Conservation (phyloP, 2,329 filamentous ascomycete species). For the Neonectria hederae region DNA sequence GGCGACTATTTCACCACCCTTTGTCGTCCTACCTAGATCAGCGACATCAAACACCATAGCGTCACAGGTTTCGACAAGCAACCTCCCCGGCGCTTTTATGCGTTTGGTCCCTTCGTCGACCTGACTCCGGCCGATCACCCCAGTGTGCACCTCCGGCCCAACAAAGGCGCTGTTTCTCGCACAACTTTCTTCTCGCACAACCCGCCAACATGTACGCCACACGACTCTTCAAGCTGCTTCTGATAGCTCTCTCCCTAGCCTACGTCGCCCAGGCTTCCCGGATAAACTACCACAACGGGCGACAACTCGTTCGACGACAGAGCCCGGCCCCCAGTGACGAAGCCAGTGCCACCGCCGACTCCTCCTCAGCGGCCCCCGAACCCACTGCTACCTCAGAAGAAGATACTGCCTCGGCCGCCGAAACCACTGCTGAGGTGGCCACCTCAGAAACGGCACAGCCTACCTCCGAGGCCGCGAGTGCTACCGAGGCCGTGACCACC, state of each 20-base stretch:
- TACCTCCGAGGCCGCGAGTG: slow-evolving; percentile 2
- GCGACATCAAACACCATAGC: neutral
- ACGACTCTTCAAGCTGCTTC: slow-evolving; percentile 56
- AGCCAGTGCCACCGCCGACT: slow-evolving; percentile 21
- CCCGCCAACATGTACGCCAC: slow-evolving; percentile 56
- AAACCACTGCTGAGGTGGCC: neutral
- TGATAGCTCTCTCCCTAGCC: slow-evolving; percentile 59
- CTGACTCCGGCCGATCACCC: neutral
- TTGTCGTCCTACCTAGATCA: neutral
- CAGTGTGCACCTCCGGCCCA: neutral
- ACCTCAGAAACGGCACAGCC: neutral
- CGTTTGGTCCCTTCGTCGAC: neutral
- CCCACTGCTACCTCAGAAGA: slow-evolving; percentile 23
- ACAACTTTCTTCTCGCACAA: neutral
- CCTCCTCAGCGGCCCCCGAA: slow-evolving; percentile 10
- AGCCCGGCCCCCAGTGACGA: slow-evolving; percentile 29
- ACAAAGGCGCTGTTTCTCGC: slow-evolving; percentile 1
- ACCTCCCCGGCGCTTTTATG: slow-evolving; percentile 2
- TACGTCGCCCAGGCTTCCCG: slow-evolving; percentile 56
- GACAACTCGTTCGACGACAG: slow-evolving; percentile 34
- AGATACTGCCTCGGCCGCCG: neutral
- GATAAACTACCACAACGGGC: slow-evolving; percentile 39
- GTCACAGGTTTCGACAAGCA: neutral
- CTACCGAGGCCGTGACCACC: slow-evolving; percentile 3
- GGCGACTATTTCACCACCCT: neutral